Evolutionary conservation across 768 basidiomycete species (phyloP), one percentile per base, ranked within the genome.

Genomic region (Macrolepiota fuliginosa): DNA sequence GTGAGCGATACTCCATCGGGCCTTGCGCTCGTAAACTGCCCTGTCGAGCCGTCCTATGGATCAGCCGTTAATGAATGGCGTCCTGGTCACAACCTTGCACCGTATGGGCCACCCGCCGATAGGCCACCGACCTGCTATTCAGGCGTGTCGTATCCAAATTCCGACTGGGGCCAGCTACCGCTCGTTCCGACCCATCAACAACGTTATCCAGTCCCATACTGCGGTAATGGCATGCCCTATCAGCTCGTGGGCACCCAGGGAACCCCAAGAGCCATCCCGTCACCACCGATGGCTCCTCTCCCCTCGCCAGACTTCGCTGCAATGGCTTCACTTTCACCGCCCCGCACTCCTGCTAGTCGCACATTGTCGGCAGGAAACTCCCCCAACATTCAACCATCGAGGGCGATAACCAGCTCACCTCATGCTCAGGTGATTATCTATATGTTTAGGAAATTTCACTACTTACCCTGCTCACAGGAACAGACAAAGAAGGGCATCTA

Each of bases 401-500:
- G 54, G 32, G 60, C 39, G n/a, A 52, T 42, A 17, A n/a, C 45
- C 22, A 39, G 35, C 42, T 61, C 60, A 10, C 32, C 60, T 47
- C 53, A 54, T 24, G 60, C 54, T 47, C 53, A 54, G 12, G 60
- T 55, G 25, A 27, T 53, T 55, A 10, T n/a, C 17, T 12, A n/a
- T 29, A n/a, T 13, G 11, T 12, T 52, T 49, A 46, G 49, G n/a
- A 46, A 45, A 24, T 42, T 27, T 37, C 42, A 15, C 40, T 27
- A 24, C 61, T 67, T 39, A 66, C 62, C 49, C 27, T 35, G 32
- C 51, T 51, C 59, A 17, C 24, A 58, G 57, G 60, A 61, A 56
- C 58, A 71, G 73, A 35, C 61, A 45, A 71, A 72, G 51, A 68
- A 68, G 57, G 66, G 61, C 37, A 67, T 70, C 15, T 78, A 77